These are phyloP conservation scores for Fraxinus albicans DNA, from an alignment of 305 asterid genomes.

Conservation along the genomic window DNA sequence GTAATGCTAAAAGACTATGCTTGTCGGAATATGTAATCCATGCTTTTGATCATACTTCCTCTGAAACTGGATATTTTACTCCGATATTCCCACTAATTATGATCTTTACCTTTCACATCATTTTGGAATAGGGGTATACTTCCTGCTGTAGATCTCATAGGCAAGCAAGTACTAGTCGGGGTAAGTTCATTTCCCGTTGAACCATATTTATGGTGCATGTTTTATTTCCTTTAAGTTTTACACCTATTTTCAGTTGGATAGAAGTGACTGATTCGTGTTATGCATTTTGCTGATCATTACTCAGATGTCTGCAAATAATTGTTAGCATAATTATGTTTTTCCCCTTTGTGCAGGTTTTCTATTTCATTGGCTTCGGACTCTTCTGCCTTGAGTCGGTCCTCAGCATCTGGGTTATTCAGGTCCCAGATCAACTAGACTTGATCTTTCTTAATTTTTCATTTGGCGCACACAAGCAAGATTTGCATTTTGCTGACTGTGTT, in stretches of 20 bases:
- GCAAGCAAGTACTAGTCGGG: slow-evolving; percentile 75
- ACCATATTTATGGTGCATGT: background rate
- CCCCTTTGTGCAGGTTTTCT: slow-evolving; percentile 60
- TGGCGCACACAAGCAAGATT: background rate
- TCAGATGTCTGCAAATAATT: background rate
- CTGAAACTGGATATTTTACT: background rate
- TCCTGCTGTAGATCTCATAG: slow-evolving; percentile 78
- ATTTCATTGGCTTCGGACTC: slow-evolving; percentile 86
- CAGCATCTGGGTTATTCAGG: slow-evolving; percentile 98
- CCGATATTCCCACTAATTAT: background rate
- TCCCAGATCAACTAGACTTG: slow-evolving; percentile 5
- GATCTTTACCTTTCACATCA: background rate
- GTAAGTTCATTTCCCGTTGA: slow-evolving; percentile 40
- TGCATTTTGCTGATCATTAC: background rate
- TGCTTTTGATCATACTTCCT: background rate
- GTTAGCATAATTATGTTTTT: slow-evolving; percentile 2
- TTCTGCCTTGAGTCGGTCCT: slow-evolving; percentile 84
- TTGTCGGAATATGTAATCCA: background rate
- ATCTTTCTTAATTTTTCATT: background rate
- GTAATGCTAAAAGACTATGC: background rate
- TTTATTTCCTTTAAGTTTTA: background rate
- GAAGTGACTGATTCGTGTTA: background rate
- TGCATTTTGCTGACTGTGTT: background rate
- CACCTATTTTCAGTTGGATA: background rate
- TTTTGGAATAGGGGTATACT: slow-evolving; percentile 77